Conservation (phyloP, 495 filamentous ascomycete species). For the Ramalina intermedia region DNA sequence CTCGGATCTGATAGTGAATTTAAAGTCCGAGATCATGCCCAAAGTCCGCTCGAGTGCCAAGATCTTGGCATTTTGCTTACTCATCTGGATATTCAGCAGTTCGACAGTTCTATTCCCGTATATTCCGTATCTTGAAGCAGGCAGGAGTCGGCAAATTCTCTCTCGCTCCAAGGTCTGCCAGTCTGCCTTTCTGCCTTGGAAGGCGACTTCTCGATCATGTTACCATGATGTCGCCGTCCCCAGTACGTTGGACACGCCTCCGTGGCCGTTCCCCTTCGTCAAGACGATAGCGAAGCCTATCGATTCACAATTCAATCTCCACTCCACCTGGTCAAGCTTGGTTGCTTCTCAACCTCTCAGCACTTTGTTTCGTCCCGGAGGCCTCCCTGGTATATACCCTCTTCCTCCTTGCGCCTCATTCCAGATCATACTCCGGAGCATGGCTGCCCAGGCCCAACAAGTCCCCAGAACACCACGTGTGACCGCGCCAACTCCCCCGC, state of each 20-base stretch:
- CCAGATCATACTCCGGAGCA: slow-evolving; percentile 21
- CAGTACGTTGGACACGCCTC: neutral
- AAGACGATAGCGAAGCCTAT: neutral
- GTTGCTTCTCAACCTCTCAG: neutral
- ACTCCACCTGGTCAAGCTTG: neutral
- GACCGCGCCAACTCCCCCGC: slow-evolving; percentile 54
- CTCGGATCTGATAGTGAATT: no score
- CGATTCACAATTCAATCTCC: neutral
- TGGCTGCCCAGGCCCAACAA: slow-evolving; percentile 23
- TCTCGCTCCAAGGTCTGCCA: no score
- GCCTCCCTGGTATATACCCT: no score
- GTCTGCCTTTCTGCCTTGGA: no score
- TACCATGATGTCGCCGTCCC: neutral
- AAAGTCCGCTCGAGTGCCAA: no score
- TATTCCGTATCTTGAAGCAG: no score
- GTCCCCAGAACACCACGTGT: slow-evolving; percentile 55
- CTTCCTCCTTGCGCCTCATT: slow-evolving; percentile 5
- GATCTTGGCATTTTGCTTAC: no score
- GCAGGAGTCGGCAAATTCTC: no score
- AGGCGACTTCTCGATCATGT: no score
- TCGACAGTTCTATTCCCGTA: no score
- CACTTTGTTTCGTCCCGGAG: neutral
- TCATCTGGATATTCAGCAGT: no score
- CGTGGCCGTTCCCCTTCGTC: neutral
- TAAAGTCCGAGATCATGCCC: no score